phyloP scores from a whole-genome alignment of 495 filamentous ascomycete species.

The Annulohypoxylon moriforme region DNA sequence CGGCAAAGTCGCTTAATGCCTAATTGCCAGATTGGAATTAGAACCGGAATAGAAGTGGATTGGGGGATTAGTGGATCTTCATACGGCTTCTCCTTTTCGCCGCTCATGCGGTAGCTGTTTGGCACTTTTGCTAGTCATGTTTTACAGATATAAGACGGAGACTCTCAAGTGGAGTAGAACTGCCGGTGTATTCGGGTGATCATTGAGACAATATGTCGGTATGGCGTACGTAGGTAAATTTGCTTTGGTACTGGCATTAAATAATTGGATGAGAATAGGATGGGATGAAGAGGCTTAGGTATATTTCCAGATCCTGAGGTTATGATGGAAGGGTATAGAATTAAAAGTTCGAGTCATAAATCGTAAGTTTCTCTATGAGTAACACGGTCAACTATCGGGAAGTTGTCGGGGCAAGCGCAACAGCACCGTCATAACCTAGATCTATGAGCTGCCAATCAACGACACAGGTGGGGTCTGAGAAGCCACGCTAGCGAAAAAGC shows the following conservation, averaged over 20 bases:
- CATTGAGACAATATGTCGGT: constrained; percentile 30
- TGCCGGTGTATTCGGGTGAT: constrained; percentile 46
- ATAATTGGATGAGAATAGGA: not conserved
- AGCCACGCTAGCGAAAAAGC: not conserved
- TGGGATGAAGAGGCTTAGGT: not conserved
- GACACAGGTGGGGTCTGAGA: not conserved
- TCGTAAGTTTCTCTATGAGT: constrained; percentile 10
- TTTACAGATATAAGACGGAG: constrained; percentile 33
- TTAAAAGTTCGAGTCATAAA: constrained; percentile 5
- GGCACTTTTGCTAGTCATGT: constrained; percentile 65
- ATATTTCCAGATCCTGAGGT: not conserved
- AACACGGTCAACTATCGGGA: constrained; percentile 7
- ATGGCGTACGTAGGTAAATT: not conserved
- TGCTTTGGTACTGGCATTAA: not conserved
- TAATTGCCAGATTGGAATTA: constrained; percentile 44
- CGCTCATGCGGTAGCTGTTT: constrained; percentile 80
- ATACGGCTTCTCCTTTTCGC: constrained; percentile 85
- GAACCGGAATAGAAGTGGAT: not conserved
- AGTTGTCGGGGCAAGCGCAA: constrained; percentile 7
- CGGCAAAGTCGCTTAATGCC: constrained; percentile 96
- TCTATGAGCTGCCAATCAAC: not conserved
- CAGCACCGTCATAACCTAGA: not conserved
- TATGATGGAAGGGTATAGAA: not conserved
- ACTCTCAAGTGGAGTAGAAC: constrained; percentile 33
- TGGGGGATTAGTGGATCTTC: constrained; percentile 20